Evolutionary conservation across 2,329 filamentous ascomycete species (phyloP).

Genomic region (Lomentospora prolificans): DNA sequence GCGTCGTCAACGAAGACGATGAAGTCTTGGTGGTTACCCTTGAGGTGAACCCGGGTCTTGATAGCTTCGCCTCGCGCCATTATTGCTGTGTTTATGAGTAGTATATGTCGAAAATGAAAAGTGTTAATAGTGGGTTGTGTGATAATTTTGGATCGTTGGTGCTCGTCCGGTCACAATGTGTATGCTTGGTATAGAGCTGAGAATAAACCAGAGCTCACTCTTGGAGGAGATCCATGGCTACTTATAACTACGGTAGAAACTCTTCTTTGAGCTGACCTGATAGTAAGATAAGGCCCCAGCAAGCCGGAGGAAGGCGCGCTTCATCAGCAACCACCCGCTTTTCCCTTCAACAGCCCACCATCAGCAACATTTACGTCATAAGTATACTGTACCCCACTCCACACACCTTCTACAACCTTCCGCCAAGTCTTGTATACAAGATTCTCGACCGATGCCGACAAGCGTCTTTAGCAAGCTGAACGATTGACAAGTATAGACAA

Average conservation of each 20-base stretch:
- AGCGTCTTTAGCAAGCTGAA: background rate
- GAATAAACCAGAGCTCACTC: too few relatives aligned
- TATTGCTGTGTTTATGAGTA: constrained; percentile 18
- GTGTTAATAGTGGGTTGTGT: background rate
- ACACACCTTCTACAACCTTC: background rate
- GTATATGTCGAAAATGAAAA: background rate
- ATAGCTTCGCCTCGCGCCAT: constrained; percentile 65
- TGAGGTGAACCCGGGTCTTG: constrained; percentile 75
- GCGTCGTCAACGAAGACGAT: constrained; percentile 49
- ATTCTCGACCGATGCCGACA: background rate
- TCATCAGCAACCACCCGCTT: background rate
- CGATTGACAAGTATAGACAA: background rate
- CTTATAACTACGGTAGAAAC: background rate
- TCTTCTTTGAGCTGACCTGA: background rate
- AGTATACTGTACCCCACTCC: background rate
- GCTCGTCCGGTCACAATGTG: too few relatives aligned
- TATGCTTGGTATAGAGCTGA: too few relatives aligned
- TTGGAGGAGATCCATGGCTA: background rate
- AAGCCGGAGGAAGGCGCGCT: background rate
- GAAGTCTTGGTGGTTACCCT: constrained; percentile 55
- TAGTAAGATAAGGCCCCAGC: background rate
- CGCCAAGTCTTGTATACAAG: background rate
- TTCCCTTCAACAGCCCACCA: background rate
- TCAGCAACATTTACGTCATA: background rate
- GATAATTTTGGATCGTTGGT: background rate